Conservation (phyloP, 352 stramenopile species). For the Phytophthora capsici region DNA sequence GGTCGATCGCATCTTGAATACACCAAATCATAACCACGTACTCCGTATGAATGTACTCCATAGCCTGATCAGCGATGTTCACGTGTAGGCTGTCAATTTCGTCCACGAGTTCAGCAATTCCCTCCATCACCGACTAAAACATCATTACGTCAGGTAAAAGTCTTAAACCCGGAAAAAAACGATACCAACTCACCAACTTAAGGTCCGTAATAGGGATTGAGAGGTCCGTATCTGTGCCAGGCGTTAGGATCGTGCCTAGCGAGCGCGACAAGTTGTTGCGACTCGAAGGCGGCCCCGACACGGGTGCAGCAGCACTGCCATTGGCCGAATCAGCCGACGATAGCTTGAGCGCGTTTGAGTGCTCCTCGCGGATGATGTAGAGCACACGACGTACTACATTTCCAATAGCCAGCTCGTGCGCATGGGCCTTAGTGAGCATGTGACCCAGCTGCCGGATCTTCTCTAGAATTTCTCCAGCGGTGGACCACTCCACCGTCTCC, state of each 20-base stretch:
- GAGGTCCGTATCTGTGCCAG: constrained; percentile 80
- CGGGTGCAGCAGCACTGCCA: constrained; percentile 12
- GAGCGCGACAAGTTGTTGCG: constrained; percentile 72
- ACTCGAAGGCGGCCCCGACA: constrained; percentile 35
- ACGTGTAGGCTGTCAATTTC: constrained; percentile 96
- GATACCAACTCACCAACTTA: constrained; percentile 55
- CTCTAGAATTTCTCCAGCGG: constrained; percentile 82
- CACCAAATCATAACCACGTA: constrained; percentile 37
- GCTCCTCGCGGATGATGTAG: constrained; percentile 90
- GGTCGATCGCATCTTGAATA: neutral
- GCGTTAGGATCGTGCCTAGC: constrained; percentile 82
- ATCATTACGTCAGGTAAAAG: neutral
- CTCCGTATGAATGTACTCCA: constrained; percentile 97
- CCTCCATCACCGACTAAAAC: constrained; percentile 93
- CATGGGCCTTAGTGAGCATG: constrained; percentile 85
- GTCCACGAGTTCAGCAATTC: constrained; percentile 93
- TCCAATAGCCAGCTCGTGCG: constrained; percentile 85
- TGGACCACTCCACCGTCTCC: constrained; percentile 81
- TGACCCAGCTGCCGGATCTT: constrained; percentile 81
- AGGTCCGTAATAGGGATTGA: constrained; percentile 86
- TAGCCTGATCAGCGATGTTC: constrained; percentile 96
- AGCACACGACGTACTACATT: constrained; percentile 91
- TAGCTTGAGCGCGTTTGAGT: constrained; percentile 76
- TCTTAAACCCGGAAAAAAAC: neutral
- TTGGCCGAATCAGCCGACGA: constrained; percentile 27